Conservation (phyloP, 2,329 filamentous ascomycete species). For the Aspergillus amoenus region DNA sequence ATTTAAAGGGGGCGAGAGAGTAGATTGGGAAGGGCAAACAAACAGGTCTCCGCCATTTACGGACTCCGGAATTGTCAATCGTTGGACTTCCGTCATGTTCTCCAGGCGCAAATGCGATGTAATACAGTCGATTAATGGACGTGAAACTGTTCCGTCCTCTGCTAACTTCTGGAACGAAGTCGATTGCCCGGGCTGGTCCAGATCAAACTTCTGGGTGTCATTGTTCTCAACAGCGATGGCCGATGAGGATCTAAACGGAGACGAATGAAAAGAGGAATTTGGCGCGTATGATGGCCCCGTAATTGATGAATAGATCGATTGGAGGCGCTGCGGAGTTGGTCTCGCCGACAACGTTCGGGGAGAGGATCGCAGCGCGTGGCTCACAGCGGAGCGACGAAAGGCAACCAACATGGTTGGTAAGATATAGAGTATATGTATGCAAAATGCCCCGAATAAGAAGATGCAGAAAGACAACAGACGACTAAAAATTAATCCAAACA, state of each 20-base stretch:
- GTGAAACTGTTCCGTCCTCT: slow-evolving; percentile 53
- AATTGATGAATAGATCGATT: slow-evolving; percentile 26
- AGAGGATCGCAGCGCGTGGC: slow-evolving; percentile 37
- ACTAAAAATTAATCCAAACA: not conserved
- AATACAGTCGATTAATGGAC: slow-evolving; percentile 66
- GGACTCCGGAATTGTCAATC: slow-evolving; percentile 75
- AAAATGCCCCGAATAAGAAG: not conserved
- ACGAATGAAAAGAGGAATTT: slow-evolving; percentile 33
- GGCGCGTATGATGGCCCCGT: slow-evolving; percentile 16
- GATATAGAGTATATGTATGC: not conserved
- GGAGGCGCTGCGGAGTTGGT: slow-evolving; percentile 29
- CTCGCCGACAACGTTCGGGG: slow-evolving; percentile 28
- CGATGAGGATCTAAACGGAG: slow-evolving; percentile 25
- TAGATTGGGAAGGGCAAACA: slow-evolving; percentile 32
- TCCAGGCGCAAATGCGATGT: slow-evolving; percentile 71
- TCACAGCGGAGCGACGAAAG: slow-evolving; percentile 40
- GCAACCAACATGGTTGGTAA: slow-evolving; percentile 37
- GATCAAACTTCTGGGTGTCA: slow-evolving; percentile 13
- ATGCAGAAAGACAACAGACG: not conserved
- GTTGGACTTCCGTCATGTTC: slow-evolving; percentile 90
- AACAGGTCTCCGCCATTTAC: slow-evolving; percentile 81
- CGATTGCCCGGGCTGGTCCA: not conserved
- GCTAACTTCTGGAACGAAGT: slow-evolving; percentile 26
- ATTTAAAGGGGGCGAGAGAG: not conserved
- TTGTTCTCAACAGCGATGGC: slow-evolving; percentile 24